phyloP scores from a whole-genome alignment of 2,329 filamentous ascomycete species.

The Eurotiales sp. region DNA sequence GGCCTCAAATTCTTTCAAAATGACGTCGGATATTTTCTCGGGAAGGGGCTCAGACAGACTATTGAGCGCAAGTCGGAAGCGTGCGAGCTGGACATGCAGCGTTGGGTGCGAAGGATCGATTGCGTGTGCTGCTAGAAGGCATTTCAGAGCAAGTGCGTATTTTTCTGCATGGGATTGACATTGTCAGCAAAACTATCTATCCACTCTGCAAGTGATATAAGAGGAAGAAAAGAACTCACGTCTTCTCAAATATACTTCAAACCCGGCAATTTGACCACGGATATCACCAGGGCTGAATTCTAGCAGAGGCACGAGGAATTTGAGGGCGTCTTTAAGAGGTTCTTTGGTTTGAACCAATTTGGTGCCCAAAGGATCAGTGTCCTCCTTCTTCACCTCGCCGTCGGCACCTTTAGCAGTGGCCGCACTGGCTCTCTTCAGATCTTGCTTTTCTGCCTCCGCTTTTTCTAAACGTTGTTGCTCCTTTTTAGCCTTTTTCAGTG shows the following conservation, averaged over 20 bases:
- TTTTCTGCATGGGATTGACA: constrained; percentile 62
- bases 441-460: constrained; percentile 76
- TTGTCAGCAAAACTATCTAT: constrained; percentile 9
- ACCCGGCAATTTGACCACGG: constrained; percentile 77
- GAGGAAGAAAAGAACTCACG: constrained; percentile 54
- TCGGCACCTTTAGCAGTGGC: constrained; percentile 49
- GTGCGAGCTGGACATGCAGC: constrained; percentile 70
- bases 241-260: constrained; percentile 82
- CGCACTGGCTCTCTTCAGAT: constrained; percentile 67
- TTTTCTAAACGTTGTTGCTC: constrained; percentile 71
- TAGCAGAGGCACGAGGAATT: constrained; percentile 76
- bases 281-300: constrained; percentile 78
- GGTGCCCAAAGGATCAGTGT: constrained; percentile 79
- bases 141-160: constrained; percentile 81
- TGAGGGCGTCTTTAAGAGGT: constrained; percentile 80
- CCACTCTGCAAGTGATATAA: not conserved
- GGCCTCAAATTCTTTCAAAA: constrained; percentile 65
- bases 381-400: constrained; percentile 73
- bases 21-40: constrained; percentile 62
- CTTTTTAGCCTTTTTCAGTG: constrained; percentile 83
- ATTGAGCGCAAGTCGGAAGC: constrained; percentile 63
- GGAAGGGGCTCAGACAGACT: constrained; percentile 58
- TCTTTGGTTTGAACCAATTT: constrained; percentile 77
- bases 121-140: constrained; percentile 67
- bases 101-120: constrained; percentile 67